phyloP scores from a whole-genome alignment of 2,329 filamentous ascomycete species.

The Fusarium sulawesiense region DNA sequence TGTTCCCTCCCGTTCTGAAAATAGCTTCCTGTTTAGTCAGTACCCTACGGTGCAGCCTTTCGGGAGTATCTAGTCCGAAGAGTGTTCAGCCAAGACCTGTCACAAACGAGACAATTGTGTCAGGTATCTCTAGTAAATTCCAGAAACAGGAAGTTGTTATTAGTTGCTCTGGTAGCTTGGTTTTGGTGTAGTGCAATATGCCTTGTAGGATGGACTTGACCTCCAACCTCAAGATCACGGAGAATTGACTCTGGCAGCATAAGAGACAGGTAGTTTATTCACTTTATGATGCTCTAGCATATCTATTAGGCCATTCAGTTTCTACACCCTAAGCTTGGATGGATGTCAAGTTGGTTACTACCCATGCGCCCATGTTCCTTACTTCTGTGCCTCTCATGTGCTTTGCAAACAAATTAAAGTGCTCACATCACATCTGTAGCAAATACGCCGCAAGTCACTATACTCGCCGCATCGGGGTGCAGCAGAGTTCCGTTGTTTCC shows the following conservation, averaged over 20 bases:
- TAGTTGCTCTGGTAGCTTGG: neutral
- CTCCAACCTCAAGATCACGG: neutral
- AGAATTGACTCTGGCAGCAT: neutral
- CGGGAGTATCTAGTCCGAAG: neutral
- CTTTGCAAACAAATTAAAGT: conserved; percentile 17
- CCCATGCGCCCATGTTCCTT: neutral
- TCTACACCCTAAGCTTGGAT: neutral
- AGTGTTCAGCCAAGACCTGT: neutral
- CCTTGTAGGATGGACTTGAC: neutral
- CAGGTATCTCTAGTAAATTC: neutral
- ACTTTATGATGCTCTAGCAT: neutral
- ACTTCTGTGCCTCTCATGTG: conserved; percentile 13
- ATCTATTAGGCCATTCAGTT: neutral
- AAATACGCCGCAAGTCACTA: conserved; percentile 9
- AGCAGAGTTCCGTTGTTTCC: conserved; percentile 21
- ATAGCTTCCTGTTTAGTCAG: neutral
- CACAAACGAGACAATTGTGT: neutral
- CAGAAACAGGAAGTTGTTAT: neutral
- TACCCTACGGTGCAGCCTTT: neutral
- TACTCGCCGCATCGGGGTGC: conserved; percentile 9
- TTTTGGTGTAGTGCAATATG: neutral
- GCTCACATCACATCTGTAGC: neutral
- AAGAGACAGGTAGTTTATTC: neutral
- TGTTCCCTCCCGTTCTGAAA: neutral
- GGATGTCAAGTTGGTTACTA: neutral